Evolutionary conservation across 768 basidiomycete species (phyloP), one percentile per base, ranked within the genome.

Genomic region (Suillus discolor): DNA sequence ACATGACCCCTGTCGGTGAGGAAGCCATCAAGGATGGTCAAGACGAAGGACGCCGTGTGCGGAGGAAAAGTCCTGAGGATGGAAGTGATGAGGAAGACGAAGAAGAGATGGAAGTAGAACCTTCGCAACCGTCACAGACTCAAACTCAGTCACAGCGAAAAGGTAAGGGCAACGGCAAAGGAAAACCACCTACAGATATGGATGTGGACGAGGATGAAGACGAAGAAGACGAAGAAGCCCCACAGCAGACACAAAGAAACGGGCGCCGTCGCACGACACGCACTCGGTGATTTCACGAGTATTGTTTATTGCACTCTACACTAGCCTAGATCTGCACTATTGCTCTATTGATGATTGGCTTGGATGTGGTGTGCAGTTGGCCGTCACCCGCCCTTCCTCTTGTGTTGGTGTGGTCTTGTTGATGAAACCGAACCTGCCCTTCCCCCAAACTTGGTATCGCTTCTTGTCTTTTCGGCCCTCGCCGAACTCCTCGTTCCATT

Each of bases 401-500:
- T 69, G 75, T 42, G 69, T 68, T 9, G 68, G 72, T 34, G 76
- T 70, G 2, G 72, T 71, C 69, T 81, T 79, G 70, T 88, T 82
- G 12, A 87, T 84, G 76, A 97, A 97, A 23, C 96, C 96, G 75
- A 98, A 98, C 57, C 85, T 84, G 65, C 89, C 93, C 71, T 90
- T 93, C 31, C 96, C 96, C 87, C 96, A 95, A 41, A 91, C 89
- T 71, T 89, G 87, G 71, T 85, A 84, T 44, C 85, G 85, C 71
- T 83, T 89, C 62, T 84, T 86, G 44, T 89, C 86, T 68, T 81
- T 85, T 20, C 85, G 79, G 6, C 94, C 94, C 75, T 97, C 95
- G 31, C 96, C 96, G 76, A 95, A 96, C 74, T 96, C 92, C 57
- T 96, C 92, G 67, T 97, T 96, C 94, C 94, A 96, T 78, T 90